A percentile compares a stretch with the other conserved stretches of the same genome.
phyloP scores from a whole-genome alignment of 2,329 filamentous ascomycete species.

The Seiridium unicorne region DNA sequence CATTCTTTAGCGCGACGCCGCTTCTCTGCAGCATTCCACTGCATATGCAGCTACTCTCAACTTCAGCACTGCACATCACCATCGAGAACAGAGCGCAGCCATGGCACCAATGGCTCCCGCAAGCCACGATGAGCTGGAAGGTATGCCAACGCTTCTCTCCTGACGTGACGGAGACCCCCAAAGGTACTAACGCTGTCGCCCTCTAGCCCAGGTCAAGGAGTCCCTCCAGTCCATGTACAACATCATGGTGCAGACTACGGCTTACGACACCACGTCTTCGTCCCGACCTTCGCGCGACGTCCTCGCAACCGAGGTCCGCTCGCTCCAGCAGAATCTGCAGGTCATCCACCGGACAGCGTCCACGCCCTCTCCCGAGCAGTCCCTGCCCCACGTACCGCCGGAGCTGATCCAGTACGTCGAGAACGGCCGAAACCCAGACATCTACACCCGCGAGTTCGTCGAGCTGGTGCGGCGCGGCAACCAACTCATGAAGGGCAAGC shows the following conservation, averaged over 20 bases:
- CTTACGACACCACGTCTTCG: conserved; percentile 50
- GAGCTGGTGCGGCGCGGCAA: conserved; percentile 66
- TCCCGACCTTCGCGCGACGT: conserved; percentile 50
- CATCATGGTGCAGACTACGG: conserved; percentile 54
- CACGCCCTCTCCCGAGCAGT: conserved; percentile 23
- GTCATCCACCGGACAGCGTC: conserved; percentile 39
- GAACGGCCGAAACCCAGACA: conserved; percentile 70
- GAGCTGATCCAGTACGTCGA: conserved; percentile 69
- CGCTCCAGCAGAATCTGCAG: conserved; percentile 37
- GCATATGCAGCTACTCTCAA: neutral
- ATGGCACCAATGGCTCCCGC: conserved; percentile 33
- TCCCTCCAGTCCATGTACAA: conserved; percentile 32
- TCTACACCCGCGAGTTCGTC: conserved; percentile 72
- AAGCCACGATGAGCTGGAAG: conserved; percentile 33
- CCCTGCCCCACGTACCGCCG: conserved; percentile 54
- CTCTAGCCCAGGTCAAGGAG: conserved; percentile 30
- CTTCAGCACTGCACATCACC: neutral
- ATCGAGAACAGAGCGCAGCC: neutral
- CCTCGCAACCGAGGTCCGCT: conserved; percentile 50
- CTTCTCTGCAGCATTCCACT: neutral
- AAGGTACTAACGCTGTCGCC: neutral
- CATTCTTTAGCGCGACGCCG: neutral
- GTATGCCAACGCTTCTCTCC: conserved; percentile 18
- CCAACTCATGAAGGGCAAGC: conserved; percentile 66
- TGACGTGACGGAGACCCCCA: neutral